Percentiles rank a stretch among this genome's conserved stretches.
phyloP scores from a whole-genome alignment of 495 filamentous ascomycete species.

The Aspergillus leporis region DNA sequence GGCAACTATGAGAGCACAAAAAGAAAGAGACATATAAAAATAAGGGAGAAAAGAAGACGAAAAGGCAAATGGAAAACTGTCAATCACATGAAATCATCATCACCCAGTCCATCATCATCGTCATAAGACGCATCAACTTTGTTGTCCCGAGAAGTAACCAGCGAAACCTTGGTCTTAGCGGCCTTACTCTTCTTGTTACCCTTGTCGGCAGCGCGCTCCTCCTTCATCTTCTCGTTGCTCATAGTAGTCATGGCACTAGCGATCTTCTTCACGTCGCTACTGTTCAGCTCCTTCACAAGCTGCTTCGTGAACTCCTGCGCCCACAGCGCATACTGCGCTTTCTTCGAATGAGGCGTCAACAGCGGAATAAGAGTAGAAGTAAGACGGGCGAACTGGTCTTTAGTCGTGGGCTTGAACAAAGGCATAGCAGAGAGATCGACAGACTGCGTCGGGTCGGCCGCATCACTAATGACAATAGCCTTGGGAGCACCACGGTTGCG shows the following conservation, averaged over 20 bases:
- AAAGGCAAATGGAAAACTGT: conserved; percentile 13
- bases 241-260: conserved; percentile 79
- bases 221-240: conserved; percentile 98
- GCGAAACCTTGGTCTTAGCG: conserved; percentile 85
- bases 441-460: conserved; percentile 69
- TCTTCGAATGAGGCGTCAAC: conserved; percentile 72
- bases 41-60: conserved; percentile 9
- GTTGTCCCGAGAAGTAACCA: conserved; percentile 69
- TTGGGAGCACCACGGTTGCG: conserved; percentile 60
- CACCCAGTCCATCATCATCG: conserved; percentile 75
- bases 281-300: conserved; percentile 82
- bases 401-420: conserved; percentile 86
- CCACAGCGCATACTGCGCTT: conserved; percentile 86
- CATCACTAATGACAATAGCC: conserved; percentile 65
- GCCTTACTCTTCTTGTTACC: conserved; percentile 95
- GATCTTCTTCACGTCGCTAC: conserved; percentile 93
- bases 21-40: not conserved
- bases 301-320: conserved; percentile 87
- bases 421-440: conserved; percentile 77
- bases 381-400: conserved; percentile 76
- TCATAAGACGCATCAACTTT: conserved; percentile 72
- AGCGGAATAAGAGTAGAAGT: conserved; percentile 75
- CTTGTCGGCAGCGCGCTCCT: conserved; percentile 94
- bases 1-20: conserved; percentile 10
- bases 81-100: conserved; percentile 70